A percentile compares a stretch with the other conserved stretches of the same genome.
These are phyloP conservation scores for Saccharomyces hybrid DNA, from an alignment of 1,139 yeast species.

Conservation along the genomic window DNA sequence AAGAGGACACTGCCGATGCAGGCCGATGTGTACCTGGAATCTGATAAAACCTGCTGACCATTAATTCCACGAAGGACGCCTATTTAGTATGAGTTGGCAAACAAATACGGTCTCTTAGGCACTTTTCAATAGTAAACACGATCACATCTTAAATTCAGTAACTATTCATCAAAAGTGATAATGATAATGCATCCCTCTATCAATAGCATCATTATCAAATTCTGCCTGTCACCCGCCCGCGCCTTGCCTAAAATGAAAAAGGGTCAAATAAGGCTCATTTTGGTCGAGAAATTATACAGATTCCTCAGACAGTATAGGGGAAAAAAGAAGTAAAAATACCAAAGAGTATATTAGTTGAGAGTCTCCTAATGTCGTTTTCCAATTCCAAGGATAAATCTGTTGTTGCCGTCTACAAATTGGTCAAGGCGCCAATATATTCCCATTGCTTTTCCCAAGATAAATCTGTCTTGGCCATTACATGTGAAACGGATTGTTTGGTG, in stretches of 20 bases:
- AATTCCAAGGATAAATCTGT: conserved; percentile 19
- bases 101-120: background rate
- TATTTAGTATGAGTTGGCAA: background rate
- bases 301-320: too few species aligned
- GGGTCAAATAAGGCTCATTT: background rate
- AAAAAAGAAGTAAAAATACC: too few species aligned
- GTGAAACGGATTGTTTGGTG: conserved; percentile 67
- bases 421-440: conserved; percentile 82
- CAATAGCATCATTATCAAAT: background rate
- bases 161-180: background rate
- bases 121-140: background rate
- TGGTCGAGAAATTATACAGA: background rate
- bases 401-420: conserved; percentile 48
- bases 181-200: background rate
- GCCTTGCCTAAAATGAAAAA: background rate
- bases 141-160: background rate
- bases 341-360: conserved; percentile 26
- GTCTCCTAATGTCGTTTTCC: conserved; percentile 30
- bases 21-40: conserved; percentile 32
- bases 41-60: conserved; percentile 22
- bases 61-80: background rate
- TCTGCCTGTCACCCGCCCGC: background rate
- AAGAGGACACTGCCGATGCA: conserved; percentile 3
- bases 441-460: conserved; percentile 77
- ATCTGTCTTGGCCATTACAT: conserved; percentile 69